Conservation (phyloP, 2,329 filamentous ascomycete species). For the Fusarium caatingaense region DNA sequence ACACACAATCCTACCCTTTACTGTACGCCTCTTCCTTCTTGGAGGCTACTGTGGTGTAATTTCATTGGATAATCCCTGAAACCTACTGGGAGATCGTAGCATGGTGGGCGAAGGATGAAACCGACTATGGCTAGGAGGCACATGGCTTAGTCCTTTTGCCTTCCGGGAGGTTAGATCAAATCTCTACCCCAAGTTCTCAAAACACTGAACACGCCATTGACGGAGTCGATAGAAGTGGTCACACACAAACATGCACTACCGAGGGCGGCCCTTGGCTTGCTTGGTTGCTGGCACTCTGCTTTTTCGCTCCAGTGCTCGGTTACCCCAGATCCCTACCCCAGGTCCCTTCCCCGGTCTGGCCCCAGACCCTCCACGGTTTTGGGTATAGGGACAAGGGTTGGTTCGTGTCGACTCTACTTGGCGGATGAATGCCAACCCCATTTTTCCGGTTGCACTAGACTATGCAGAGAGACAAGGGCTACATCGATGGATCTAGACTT, state of each 20-base stretch:
- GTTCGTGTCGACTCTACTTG: constrained; percentile 17
- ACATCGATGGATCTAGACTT: constrained; percentile 13
- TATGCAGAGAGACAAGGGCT: constrained; percentile 7
- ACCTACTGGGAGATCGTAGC: background rate
- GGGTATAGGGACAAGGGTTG: constrained; percentile 15
- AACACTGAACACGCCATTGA: background rate
- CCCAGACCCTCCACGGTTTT: constrained; percentile 38
- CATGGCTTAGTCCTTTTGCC: background rate
- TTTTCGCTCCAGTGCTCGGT: constrained; percentile 13
- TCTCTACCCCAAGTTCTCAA: background rate
- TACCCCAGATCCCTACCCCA: constrained; percentile 13
- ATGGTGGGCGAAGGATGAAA: constrained; percentile 15
- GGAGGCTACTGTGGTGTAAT: background rate
- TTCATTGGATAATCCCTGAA: constrained; percentile 20
- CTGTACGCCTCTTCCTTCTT: constrained; percentile 5
- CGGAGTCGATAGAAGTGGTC: background rate
- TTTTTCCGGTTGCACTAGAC: constrained; percentile 45
- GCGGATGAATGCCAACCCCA: constrained; percentile 41
- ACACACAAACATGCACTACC: background rate
- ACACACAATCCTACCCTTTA: constrained; percentile 15
- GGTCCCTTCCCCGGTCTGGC: constrained; percentile 17
- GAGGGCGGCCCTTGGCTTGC: background rate
- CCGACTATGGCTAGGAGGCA: background rate
- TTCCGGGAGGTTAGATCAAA: background rate
- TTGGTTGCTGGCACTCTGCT: background rate